Percentiles rank a stretch among this genome's conserved stretches.
These are phyloP conservation scores for Neckera pumila DNA, from an alignment of 225 moss, liverwort and hornwort species.

Conservation along the genomic window DNA sequence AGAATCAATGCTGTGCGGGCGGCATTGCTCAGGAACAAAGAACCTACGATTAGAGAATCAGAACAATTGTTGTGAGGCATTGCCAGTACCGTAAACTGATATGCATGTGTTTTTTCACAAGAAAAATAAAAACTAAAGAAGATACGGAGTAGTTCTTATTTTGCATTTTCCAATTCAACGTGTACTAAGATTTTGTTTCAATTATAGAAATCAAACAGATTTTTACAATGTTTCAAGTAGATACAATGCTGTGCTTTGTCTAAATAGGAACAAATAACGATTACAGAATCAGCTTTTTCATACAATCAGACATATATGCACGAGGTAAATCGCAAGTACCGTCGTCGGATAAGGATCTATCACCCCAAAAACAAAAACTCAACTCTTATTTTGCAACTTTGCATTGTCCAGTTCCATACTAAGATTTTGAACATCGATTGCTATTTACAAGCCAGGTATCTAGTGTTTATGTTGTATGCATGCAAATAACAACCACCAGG, in stretches of 20 bases:
- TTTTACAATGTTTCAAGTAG: neutral
- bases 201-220: neutral
- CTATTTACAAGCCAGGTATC: neutral
- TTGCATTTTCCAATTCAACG: neutral
- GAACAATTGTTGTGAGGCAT: neutral
- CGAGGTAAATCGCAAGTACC: neutral
- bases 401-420: neutral
- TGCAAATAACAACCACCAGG: neutral
- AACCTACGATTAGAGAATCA: neutral
- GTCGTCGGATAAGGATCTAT: neutral
- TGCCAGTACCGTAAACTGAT: neutral
- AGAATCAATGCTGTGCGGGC: neutral
- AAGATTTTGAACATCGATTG: too few species aligned
- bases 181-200: neutral
- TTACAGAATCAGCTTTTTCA: neutral
- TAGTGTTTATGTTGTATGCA: neutral
- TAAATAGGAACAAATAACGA: neutral
- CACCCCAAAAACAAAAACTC: too few species aligned
- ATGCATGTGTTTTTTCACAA: neutral
- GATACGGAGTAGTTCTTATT: neutral
- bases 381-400: neutral
- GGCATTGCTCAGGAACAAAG: neutral
- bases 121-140: neutral
- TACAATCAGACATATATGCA: neutral
- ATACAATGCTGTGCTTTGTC: neutral